Evolutionary conservation across 116 monocot genomes (phyloP).

Genomic region (Cymodocea nodosa): DNA sequence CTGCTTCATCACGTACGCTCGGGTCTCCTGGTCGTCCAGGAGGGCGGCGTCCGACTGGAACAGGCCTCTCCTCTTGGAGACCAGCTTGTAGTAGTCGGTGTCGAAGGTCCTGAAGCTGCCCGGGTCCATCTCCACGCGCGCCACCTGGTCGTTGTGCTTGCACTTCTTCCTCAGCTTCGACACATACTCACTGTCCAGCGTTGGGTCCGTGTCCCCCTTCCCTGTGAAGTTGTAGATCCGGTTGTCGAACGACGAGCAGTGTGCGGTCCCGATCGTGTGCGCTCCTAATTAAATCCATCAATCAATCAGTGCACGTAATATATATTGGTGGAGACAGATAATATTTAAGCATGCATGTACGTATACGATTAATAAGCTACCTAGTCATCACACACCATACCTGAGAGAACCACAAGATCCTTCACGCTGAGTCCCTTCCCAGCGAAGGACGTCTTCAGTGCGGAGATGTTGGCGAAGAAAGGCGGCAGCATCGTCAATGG

Average conservation of each 20-base stretch:
- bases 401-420: slow-evolving; percentile 11
- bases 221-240: slow-evolving; percentile 73
- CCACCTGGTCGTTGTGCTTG: slow-evolving; percentile 7
- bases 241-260: slow-evolving; percentile 38
- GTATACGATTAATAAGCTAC: not conserved
- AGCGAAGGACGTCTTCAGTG: not conserved
- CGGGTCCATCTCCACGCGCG: slow-evolving; percentile 46
- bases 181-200: slow-evolving; percentile 29
- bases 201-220: slow-evolving; percentile 29
- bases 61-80: slow-evolving; percentile 38
- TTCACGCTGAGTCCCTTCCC: slow-evolving; percentile 1
- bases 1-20: slow-evolving; percentile 15
- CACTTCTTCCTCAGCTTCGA: slow-evolving; percentile 35
- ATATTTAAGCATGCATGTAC: not conserved
- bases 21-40: slow-evolving; percentile 21
- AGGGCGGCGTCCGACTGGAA: slow-evolving; percentile 48
- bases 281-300: slow-evolving; percentile 29
- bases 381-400: not conserved
- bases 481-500: slow-evolving; percentile 2
- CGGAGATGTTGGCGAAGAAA: slow-evolving; percentile 6
- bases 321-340: too few species aligned
- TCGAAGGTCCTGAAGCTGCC: slow-evolving; percentile 66
- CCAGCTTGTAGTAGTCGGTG: slow-evolving; percentile 41
- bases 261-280: slow-evolving; percentile 68
- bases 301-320: too few species aligned